Evolutionary conservation across 345 rosid genomes (phyloP), one percentile per base, ranked within the genome.

Genomic region (Cardamine chenopodiifolia): DNA sequence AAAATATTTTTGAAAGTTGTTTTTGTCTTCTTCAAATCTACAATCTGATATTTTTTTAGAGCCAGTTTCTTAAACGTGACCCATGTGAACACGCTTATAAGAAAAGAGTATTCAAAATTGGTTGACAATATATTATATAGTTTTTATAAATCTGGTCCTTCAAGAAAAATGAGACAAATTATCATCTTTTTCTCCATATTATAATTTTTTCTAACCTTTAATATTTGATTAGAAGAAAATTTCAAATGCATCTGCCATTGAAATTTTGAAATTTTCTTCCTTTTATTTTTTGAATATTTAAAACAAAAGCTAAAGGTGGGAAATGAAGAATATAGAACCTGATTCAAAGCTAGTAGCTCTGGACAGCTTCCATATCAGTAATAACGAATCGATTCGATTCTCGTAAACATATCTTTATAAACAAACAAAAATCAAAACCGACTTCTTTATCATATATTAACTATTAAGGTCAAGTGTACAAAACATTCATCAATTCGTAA

Each of bases 261-360:
- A 17, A 18, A 40, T 0, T 40, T 58, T 58, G 18, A 59, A 67
- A 13, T 5, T 26, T 67, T 67, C 28, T 12, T 69, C 39, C 37
- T 19, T 55, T 54, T 35, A 18, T 22, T 56, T 56, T 40, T 63
- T 47, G 37, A 12, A 45, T 25, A 47, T 63, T 70, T 1, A 22
- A 52, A 56, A 56, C 22, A 70, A 70, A 70, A 63, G 23, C 37
- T 25, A 70, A 62, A 26, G 66, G 26, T 70, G 8, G 4, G 31
- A 62, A 76, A 31, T 32, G 52, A 66, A 52, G 44, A 75, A 49
- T 26, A 53, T 61, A 18, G 80, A 70, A 76, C 60, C 47, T 70
- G 47, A 63, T 76, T 70, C 80, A 54, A 69, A 69, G 70, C 70
- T 50, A 22, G 6, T 55, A 68, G 39, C 63, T 50, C 47, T 75